These are phyloP conservation scores for Ophiocordyceps camponoti-floridani DNA, from an alignment of 2,329 filamentous ascomycete species.

Conservation along the genomic window DNA sequence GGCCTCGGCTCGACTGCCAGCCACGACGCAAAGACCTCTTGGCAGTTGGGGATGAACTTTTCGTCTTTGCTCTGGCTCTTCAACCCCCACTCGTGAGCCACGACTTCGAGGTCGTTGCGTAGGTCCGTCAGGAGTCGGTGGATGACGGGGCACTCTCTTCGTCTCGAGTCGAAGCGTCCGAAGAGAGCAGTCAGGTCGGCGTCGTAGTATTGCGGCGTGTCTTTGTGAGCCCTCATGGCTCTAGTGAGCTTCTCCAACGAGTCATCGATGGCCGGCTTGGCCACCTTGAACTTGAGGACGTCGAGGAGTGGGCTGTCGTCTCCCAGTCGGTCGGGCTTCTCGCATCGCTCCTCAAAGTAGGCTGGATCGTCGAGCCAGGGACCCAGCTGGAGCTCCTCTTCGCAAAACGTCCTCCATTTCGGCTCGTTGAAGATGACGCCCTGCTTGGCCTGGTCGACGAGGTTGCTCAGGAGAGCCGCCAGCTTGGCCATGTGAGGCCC, in stretches of 20 bases:
- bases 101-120: conserved; percentile 11
- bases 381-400: conserved; percentile 3
- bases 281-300: conserved; percentile 37
- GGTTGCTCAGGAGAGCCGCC: conserved; percentile 29
- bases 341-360: conserved; percentile 20
- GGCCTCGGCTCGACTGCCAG: not conserved
- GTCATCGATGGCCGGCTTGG: conserved; percentile 20
- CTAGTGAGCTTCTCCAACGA: conserved; percentile 17
- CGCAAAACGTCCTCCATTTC: conserved; percentile 15
- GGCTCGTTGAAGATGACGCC: conserved; percentile 27
- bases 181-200: conserved; percentile 6
- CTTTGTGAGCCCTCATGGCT: conserved; percentile 2
- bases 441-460: conserved; percentile 42
- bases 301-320: conserved; percentile 40
- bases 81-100: conserved; percentile 16
- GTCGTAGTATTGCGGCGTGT: conserved; percentile 1
- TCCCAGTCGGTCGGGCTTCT: conserved; percentile 8
- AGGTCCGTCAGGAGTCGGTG: conserved; percentile 16
- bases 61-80: conserved; percentile 1
- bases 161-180: conserved; percentile 15
- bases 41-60: conserved; percentile 9
- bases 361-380: conserved; percentile 16
- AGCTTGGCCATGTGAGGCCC: conserved; percentile 24
- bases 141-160: conserved; percentile 5
- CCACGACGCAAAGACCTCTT: conserved; percentile 2